Percentiles rank a stretch among this genome's conserved stretches.
phyloP scores from a whole-genome alignment of 345 rosid genomes.

The Salix arbutifolia region DNA sequence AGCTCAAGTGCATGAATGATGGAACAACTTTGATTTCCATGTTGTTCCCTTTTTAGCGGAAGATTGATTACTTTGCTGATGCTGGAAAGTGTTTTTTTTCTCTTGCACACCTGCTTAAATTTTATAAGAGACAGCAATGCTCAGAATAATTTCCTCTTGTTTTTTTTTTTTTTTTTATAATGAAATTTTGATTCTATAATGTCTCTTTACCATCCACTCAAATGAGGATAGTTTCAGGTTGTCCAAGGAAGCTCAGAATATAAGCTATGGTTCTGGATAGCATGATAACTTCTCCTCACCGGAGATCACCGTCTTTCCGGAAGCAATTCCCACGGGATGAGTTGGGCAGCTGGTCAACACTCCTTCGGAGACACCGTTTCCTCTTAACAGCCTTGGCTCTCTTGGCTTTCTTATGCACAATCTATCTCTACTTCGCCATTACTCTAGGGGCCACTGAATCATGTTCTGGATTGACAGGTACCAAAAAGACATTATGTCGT shows the following conservation, averaged over 20 bases:
- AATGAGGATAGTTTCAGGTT: constrained; percentile 7
- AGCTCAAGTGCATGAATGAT: not conserved
- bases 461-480: constrained; percentile 68
- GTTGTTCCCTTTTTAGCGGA: not conserved
- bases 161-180: not conserved
- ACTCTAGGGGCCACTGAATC: constrained; percentile 61
- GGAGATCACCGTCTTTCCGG: constrained; percentile 60
- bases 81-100: no score
- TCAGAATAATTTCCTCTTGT: not conserved
- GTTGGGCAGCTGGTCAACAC: constrained; percentile 70
- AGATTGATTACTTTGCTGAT: no score
- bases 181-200: not conserved
- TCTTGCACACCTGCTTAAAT: no score
- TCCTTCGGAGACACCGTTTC: constrained; percentile 73
- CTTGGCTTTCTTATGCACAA: constrained; percentile 71
- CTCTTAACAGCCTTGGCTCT: constrained; percentile 77
- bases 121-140: not conserved
- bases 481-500: constrained; percentile 55
- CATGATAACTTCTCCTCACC: constrained; percentile 64
- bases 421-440: constrained; percentile 87
- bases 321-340: constrained; percentile 67
- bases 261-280: constrained; percentile 65
- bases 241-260: not conserved
- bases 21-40: not conserved
- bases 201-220: not conserved